A percentile compares a stretch with the other conserved stretches of the same genome.
phyloP scores from a whole-genome alignment of 257 asterid genomes.

The Solanum chmielewskii region DNA sequence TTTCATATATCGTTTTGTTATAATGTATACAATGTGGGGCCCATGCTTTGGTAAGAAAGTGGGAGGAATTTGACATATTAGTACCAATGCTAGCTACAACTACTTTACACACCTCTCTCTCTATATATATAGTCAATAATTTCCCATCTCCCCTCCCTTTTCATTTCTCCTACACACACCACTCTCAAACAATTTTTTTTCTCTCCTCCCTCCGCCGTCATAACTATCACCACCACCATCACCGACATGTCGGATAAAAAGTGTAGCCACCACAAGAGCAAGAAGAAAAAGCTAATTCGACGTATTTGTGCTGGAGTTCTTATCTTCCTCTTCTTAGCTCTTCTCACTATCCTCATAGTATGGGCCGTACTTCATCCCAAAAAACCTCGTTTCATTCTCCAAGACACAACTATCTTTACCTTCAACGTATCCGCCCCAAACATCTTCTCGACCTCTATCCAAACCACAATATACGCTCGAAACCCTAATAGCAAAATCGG shows the following conservation, averaged over 20 bases:
- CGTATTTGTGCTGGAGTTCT: slow-evolving; percentile 27
- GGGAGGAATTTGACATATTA: neutral
- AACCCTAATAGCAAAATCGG: slow-evolving; percentile 68
- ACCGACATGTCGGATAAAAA: slow-evolving; percentile 40
- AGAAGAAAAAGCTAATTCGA: slow-evolving; percentile 10
- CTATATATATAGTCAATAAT: neutral
- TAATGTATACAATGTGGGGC: neutral
- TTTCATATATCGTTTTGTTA: no score
- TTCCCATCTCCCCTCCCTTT: neutral
- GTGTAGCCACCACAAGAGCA: slow-evolving; percentile 64
- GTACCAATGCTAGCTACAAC: neutral
- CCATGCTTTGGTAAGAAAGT: neutral
- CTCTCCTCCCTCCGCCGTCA: neutral
- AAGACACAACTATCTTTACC: slow-evolving; percentile 85
- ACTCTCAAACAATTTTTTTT: neutral
- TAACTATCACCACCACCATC: neutral
- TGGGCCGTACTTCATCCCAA: slow-evolving; percentile 84
- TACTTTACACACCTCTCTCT: neutral
- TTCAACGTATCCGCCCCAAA: slow-evolving; percentile 72
- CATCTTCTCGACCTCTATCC: slow-evolving; percentile 65
- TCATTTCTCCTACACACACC: neutral
- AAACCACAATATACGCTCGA: slow-evolving; percentile 65
- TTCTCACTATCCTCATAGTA: slow-evolving; percentile 35
- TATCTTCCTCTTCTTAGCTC: slow-evolving; percentile 33
- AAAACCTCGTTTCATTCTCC: slow-evolving; percentile 73